phyloP scores from a whole-genome alignment of 225 moss, liverwort and hornwort species.

The Ulota crispa region DNA sequence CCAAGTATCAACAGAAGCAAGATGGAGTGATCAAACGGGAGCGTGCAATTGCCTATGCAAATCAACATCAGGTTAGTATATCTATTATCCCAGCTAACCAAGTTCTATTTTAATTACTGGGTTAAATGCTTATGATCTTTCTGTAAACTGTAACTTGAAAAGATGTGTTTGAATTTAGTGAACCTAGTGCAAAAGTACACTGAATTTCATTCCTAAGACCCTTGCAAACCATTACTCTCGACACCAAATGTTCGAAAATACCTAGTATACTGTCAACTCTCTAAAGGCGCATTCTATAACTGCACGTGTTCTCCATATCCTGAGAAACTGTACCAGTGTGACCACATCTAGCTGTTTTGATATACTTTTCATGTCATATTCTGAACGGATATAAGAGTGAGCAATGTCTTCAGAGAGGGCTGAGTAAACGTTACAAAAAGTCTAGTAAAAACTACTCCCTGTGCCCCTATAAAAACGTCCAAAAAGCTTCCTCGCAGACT shows the following conservation, averaged over 20 bases:
- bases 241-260: neutral
- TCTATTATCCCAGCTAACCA: neutral
- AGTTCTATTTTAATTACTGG: neutral
- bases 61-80: constrained; percentile 57
- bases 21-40: constrained; percentile 83
- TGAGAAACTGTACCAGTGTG: neutral
- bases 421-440: too few relatives aligned
- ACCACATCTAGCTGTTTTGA: neutral
- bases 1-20: constrained; percentile 79
- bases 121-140: neutral
- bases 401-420: too few relatives aligned
- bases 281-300: neutral
- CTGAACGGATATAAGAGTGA: neutral
- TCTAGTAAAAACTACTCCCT: too few relatives aligned
- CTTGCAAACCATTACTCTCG: neutral
- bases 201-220: neutral
- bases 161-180: neutral
- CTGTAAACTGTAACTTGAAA: neutral
- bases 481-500: too few relatives aligned
- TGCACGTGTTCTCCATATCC: neutral
- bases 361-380: neutral
- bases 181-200: too few relatives aligned
- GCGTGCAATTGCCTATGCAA: constrained; percentile 87
- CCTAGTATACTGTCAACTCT: neutral
- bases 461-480: too few relatives aligned